phyloP scores from a whole-genome alignment of 371 early-diverging fungal species.

The Mucor irregularis region DNA sequence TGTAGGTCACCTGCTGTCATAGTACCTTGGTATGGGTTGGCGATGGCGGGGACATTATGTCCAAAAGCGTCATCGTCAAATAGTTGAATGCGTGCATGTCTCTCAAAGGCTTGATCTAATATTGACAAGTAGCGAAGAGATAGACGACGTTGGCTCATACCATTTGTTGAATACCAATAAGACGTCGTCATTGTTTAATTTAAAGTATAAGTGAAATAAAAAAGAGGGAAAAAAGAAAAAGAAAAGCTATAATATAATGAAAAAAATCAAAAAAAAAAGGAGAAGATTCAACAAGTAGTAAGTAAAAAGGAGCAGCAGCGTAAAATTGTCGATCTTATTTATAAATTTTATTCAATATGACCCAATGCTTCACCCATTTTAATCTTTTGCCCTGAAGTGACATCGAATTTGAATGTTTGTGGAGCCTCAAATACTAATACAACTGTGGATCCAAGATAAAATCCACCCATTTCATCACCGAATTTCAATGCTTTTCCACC shows the following conservation, averaged over 20 bases:
- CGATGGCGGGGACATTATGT: constrained; percentile 34
- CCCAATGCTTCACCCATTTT: constrained; percentile 86
- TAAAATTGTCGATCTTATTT: background rate
- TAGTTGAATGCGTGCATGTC: constrained; percentile 29
- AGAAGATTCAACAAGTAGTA: background rate
- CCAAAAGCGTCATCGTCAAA: constrained; percentile 44
- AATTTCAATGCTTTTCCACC: constrained; percentile 67
- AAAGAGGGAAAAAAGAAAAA: background rate
- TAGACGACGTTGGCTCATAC: constrained; percentile 24
- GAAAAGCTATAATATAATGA: background rate
- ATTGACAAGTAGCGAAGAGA: constrained; percentile 23
- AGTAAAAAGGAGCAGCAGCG: background rate
- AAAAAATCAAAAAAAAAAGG: background rate
- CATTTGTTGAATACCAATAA: constrained; percentile 40
- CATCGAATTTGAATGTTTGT: constrained; percentile 69
- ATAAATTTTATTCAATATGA: constrained; percentile 23
- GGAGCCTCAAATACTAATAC: constrained; percentile 98
- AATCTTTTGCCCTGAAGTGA: constrained; percentile 75
- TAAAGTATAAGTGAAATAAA: background rate
- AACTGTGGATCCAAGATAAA: constrained; percentile 93
- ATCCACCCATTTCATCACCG: constrained; percentile 95
- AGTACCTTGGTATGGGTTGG: constrained; percentile 33
- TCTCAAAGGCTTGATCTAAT: constrained; percentile 33
- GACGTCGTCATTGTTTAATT: constrained; percentile 7
- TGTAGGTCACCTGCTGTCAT: constrained; percentile 35